These are phyloP conservation scores for Saprolegnia diclina DNA, from an alignment of 352 stramenopile species.

Conservation along the genomic window DNA sequence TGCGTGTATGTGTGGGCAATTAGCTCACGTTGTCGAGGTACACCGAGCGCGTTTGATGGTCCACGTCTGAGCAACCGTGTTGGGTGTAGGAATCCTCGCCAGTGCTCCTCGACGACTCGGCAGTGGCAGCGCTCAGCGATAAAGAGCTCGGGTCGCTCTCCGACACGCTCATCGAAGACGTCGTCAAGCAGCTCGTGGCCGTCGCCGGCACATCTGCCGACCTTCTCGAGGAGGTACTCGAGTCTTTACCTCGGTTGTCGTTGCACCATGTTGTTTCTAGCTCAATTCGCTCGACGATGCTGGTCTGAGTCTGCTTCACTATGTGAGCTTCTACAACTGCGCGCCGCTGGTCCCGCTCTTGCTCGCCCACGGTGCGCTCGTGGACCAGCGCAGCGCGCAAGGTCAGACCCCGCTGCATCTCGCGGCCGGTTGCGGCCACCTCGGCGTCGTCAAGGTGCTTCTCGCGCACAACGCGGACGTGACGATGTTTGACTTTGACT, in stretches of 20 bases:
- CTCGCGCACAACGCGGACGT: slow-evolving; percentile 55
- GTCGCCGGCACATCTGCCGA: slow-evolving; percentile 75
- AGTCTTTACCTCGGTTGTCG: background rate
- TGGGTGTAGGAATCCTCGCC: background rate
- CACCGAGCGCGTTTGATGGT: background rate
- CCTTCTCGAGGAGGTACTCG: slow-evolving; percentile 52
- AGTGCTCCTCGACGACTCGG: slow-evolving; percentile 52
- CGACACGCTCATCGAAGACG: slow-evolving; percentile 73
- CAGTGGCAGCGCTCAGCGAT: slow-evolving; percentile 73
- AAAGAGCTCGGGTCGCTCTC: slow-evolving; percentile 70
- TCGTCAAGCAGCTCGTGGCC: slow-evolving; percentile 74
- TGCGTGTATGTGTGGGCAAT: too few relatives aligned
- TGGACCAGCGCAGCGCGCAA: slow-evolving; percentile 82
- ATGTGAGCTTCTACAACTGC: slow-evolving; percentile 88
- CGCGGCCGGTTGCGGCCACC: slow-evolving; percentile 67
- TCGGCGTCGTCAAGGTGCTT: slow-evolving; percentile 58
- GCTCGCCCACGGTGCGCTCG: slow-evolving; percentile 68
- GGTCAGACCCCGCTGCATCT: slow-evolving; percentile 79
- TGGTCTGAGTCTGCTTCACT: slow-evolving; percentile 82
- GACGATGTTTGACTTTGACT: slow-evolving; percentile 60
- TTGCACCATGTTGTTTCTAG: background rate
- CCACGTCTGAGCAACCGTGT: background rate
- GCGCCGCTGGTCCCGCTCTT: slow-evolving; percentile 67
- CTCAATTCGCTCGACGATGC: slow-evolving; percentile 84
- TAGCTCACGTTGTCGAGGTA: too few relatives aligned